phyloP scores from a whole-genome alignment of 2,329 filamentous ascomycete species.

The Samsoniella hepiali region DNA sequence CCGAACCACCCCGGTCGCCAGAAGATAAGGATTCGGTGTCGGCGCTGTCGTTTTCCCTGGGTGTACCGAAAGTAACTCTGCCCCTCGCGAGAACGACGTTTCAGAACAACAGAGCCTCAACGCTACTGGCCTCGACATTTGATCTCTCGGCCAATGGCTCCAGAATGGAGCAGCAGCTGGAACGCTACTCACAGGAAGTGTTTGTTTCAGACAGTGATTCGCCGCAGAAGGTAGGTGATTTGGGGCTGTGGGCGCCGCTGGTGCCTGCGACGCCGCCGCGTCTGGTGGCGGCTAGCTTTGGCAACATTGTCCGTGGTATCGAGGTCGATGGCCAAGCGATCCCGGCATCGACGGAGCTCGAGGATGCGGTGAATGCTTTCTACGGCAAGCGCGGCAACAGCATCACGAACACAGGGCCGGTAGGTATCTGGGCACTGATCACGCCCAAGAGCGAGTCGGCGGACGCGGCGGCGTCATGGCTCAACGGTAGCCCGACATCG shows the following conservation, averaged over 20 bases:
- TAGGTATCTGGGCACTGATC: slow-evolving; percentile 72
- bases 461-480: slow-evolving; percentile 16
- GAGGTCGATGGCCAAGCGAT: slow-evolving; percentile 44
- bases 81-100: slow-evolving; percentile 79
- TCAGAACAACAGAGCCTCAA: slow-evolving; percentile 62
- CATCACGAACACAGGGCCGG: slow-evolving; percentile 35
- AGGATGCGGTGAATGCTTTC: slow-evolving; percentile 58
- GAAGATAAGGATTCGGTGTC: slow-evolving; percentile 37
- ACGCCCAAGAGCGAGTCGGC: slow-evolving; percentile 41
- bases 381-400: slow-evolving; percentile 40
- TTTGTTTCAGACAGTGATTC: slow-evolving; percentile 25
- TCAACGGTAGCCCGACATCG: slow-evolving; percentile 15
- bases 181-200: slow-evolving; percentile 41
- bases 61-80: slow-evolving; percentile 44
- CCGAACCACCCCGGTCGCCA: slow-evolving; percentile 25
- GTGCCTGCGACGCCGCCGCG: slow-evolving; percentile 62
- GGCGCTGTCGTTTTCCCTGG: slow-evolving; percentile 41
- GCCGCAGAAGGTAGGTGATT: slow-evolving; percentile 24
- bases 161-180: slow-evolving; percentile 27
- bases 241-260: slow-evolving; percentile 45
- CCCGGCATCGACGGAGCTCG: slow-evolving; percentile 70
- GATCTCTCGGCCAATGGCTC: slow-evolving; percentile 24
- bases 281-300: slow-evolving; percentile 62
- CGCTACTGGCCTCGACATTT: slow-evolving; percentile 44
- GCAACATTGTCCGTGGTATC: slow-evolving; percentile 73